Evolutionary conservation across 2,329 filamentous ascomycete genomes (phyloP), one percentile per base, ranked within the genome.

Genomic region (Calonectria pteridis): DNA sequence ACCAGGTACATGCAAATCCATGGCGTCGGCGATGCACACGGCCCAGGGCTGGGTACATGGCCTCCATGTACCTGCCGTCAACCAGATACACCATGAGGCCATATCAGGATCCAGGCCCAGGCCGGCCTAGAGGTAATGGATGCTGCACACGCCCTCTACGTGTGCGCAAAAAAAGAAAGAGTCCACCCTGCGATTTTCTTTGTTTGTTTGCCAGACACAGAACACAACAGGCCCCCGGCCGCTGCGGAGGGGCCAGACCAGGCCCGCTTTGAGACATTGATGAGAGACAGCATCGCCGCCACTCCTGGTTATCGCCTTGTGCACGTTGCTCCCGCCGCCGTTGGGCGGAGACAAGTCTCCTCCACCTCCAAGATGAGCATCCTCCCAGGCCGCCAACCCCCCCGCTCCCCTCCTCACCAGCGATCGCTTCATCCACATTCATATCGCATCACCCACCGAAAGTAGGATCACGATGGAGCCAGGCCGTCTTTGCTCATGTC

Each of bases 271-370:
- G 46, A 69, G 67, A 69, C 58, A 69, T 67, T 43, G 64, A 53
- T 43, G 35, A 67, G 51, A 66, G 35, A 37, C n/a, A n/a, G 63
- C 66, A 72, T 50, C 40, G 49, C 71, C 58, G 66, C 65, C 77
- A 76, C 75, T 73, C 58, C 58, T 70, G 63, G 66, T 71, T 72
- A 67, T 77, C 72, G 64, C 59, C 71, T 72, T 69, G 75, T 64
- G 67, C 71, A 77, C 73, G 72, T 75, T 73, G 67, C 59, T 67
- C 33, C 69, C 63, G 71, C 75, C 74, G 69, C 58, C 18, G 33
- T 43, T 51, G 29, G 35, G 51, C 70, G 53, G 70, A 69, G 67
- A 43, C 64, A 49, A 31, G 10, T 18, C 31, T 68, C 46, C 35
- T 66, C 59, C 68, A 64, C 40, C 58, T 55, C 28, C 68, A 59